Evolutionary conservation across 2,329 filamentous ascomycete species (phyloP), one percentile per base, ranked within the genome.

Genomic region (Fusarium sp.): DNA sequence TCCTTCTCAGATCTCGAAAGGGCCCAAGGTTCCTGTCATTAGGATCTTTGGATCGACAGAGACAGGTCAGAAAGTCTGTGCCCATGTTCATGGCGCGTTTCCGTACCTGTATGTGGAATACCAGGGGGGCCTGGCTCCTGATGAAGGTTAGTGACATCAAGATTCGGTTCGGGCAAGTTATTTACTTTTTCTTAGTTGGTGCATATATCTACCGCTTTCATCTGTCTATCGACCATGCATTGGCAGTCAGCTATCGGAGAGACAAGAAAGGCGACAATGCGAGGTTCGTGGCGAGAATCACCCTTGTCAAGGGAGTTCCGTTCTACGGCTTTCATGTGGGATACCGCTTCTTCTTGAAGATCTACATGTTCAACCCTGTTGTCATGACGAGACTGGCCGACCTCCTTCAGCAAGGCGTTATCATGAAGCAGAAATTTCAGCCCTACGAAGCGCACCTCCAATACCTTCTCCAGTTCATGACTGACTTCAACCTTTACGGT

Each of bases 311-410:
- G 82, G 97, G 95, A 4, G 88, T 97, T 22, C 97, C 97, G 0
- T 99, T 98, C 84, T 99, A 97, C 81, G 97, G 97, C 20, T 98
- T 97, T 80, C 90, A 97, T 82, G 95, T 98, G 61, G 97, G 97
- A 64, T 97, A 97, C 82, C 91, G 90, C 50, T 94, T 93, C 82
- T 99, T 94, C 79, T 90, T 98, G 78, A 99, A 99, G 82, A 93
- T 99, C 66, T 98, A 99, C 81, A 89, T 98, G 84, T 89, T 97
- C 76, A 97, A 97, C 78, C 96, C 97, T 1, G 82, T 91, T 50
- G 90, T 96, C 71, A 97, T 97, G 90, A 95, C 92, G n/a, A 90
- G 96, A 35, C 87, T 98, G 68, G 91, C 94, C 30, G 95, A 98
- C 79, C 87, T 99, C 57, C 87, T 99, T 47, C 92, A 94, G 20